Evolutionary conservation across 1,139 yeast species (phyloP).

Genomic region (Zygotorulaspora mrakii): DNA sequence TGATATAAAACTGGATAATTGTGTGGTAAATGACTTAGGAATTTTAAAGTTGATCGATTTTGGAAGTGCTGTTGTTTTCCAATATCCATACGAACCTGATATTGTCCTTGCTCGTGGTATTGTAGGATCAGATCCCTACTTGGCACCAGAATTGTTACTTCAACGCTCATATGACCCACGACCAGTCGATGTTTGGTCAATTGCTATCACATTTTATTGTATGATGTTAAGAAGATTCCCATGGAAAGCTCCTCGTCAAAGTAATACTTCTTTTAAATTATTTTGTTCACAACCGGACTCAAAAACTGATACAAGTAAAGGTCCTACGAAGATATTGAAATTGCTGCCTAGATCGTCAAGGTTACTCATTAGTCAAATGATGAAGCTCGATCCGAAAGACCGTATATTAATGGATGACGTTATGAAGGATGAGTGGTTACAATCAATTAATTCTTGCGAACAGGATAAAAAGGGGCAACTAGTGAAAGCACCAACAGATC

Average conservation of each 20-base stretch:
- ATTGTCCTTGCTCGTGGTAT: constrained; percentile 57
- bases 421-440: constrained; percentile 65
- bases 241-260: constrained; percentile 62
- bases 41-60: constrained; percentile 69
- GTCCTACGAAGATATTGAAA: constrained; percentile 82
- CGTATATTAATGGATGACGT: constrained; percentile 71
- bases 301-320: constrained; percentile 35
- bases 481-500: constrained; percentile 36
- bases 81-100: constrained; percentile 39
- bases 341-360: constrained; percentile 78
- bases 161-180: constrained; percentile 58
- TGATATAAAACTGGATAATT: constrained; percentile 72
- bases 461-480: constrained; percentile 38
- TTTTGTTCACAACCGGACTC: constrained; percentile 40
- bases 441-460: constrained; percentile 38
- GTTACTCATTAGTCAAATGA: constrained; percentile 67
- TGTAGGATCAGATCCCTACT: constrained; percentile 77
- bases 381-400: constrained; percentile 60
- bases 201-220: constrained; percentile 73
- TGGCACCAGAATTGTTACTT: constrained; percentile 70
- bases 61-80: constrained; percentile 70
- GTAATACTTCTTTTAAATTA: constrained; percentile 51
- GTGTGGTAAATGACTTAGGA: constrained; percentile 62
- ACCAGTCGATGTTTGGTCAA: constrained; percentile 72
- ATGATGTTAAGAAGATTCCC: constrained; percentile 71